phyloP scores from a whole-genome alignment of 1,139 yeast genomes.

The Blastobotrys arbuscula region DNA sequence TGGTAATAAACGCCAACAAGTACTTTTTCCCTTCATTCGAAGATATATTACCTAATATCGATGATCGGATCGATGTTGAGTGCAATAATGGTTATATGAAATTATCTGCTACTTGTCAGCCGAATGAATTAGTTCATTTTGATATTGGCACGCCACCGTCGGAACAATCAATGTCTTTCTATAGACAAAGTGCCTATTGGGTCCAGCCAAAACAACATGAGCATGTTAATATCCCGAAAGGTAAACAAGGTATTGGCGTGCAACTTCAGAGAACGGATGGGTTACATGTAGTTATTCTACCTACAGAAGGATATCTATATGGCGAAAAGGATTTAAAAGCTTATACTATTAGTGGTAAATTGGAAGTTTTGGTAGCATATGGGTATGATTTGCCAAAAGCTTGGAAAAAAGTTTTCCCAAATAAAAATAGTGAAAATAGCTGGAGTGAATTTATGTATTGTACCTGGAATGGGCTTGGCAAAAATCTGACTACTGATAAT shows the following conservation, averaged over 20 bases:
- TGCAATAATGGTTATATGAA: background rate
- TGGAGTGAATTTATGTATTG: constrained; percentile 29
- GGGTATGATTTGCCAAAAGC: constrained; percentile 20
- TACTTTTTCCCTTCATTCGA: background rate
- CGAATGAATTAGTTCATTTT: constrained; percentile 1
- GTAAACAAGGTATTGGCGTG: constrained; percentile 18
- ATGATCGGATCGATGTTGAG: background rate
- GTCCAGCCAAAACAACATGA: constrained; percentile 5
- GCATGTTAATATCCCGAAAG: background rate
- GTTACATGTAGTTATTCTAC: constrained; percentile 23
- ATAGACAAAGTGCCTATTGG: constrained; percentile 7
- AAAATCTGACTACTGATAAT: constrained; percentile 21
- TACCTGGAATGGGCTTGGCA: constrained; percentile 34
- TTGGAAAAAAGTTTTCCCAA: constrained; percentile 12
- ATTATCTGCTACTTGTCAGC: background rate
- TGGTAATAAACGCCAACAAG: background rate
- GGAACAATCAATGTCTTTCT: constrained; percentile 1
- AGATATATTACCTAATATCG: background rate
- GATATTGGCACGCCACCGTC: constrained; percentile 1
- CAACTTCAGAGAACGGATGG: constrained; percentile 24
- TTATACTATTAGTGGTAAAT: constrained; percentile 18
- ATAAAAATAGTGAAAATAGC: background rate
- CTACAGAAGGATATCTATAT: constrained; percentile 23
- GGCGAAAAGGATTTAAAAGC: constrained; percentile 19
- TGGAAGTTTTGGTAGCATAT: constrained; percentile 18